Conservation (phyloP, 129 eudicot genomes). For the Flaveria robusta region DNA sequence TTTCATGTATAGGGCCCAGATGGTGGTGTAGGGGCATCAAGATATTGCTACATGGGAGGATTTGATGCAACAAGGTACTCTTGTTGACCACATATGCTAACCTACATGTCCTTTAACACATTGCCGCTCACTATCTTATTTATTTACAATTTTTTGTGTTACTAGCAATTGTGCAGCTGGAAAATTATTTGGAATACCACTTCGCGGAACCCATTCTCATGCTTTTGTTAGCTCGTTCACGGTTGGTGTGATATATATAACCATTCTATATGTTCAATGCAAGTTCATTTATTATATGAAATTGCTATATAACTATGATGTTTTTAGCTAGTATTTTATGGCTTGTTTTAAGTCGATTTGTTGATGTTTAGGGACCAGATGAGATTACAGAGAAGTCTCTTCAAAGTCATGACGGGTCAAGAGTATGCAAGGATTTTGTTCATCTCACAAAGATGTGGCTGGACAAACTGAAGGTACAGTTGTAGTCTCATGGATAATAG, state of each 20-base stretch:
- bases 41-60: conserved; percentile 96
- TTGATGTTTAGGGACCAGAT: conserved; percentile 74
- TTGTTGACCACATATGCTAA: conserved; percentile 14
- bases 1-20: conserved; percentile 71
- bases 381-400: conserved; percentile 87
- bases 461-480: conserved; percentile 75
- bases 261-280: conserved; percentile 17
- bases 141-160: not conserved
- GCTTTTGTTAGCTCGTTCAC: conserved; percentile 92
- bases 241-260: conserved; percentile 44
- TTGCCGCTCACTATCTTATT: conserved; percentile 12
- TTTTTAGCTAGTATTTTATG: not conserved
- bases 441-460: conserved; percentile 79
- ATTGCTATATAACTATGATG: not conserved
- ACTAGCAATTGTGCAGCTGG: conserved; percentile 98
- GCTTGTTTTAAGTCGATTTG: conserved; percentile 14
- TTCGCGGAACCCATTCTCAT: conserved; percentile 98
- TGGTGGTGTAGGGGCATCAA: conserved; percentile 97
- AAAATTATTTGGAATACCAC: conserved; percentile 93
- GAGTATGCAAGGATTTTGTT: conserved; percentile 79
- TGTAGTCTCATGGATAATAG: conserved; percentile 8
- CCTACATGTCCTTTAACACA: not conserved
- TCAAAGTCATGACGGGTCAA: conserved; percentile 61
- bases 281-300: not conserved
- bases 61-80: conserved; percentile 96